These are phyloP conservation scores for Kluyveromyces sp. DNA, from an alignment of 1,139 yeast species.

Conservation along the genomic window DNA sequence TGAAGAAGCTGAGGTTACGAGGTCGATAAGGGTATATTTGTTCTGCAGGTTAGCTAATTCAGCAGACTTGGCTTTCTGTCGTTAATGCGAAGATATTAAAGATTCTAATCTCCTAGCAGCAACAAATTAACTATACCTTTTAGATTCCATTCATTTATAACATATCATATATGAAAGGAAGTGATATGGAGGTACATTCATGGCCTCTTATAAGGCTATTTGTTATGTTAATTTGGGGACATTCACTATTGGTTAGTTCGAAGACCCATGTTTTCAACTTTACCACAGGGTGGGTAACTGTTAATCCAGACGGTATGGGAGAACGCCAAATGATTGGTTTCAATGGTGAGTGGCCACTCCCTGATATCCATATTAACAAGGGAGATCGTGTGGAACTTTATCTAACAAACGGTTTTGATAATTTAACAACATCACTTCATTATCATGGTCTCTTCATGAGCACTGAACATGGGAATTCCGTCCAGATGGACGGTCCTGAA, in stretches of 20 bases:
- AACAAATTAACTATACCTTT: too few species aligned
- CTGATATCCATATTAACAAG: slow-evolving; percentile 53
- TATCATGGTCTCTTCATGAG: slow-evolving; percentile 71
- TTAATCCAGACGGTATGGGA: slow-evolving; percentile 55
- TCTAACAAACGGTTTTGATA: slow-evolving; percentile 50
- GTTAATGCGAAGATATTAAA: too few species aligned
- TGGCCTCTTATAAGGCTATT: background rate
- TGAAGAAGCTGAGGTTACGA: too few species aligned
- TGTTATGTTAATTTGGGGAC: background rate
- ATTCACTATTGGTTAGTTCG: slow-evolving; percentile 21
- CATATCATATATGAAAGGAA: too few species aligned
- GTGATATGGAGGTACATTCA: too few species aligned
- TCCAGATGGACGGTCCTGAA: slow-evolving; percentile 73
- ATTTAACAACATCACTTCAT: slow-evolving; percentile 50
- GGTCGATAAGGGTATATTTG: too few species aligned
- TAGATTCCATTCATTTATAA: too few species aligned
- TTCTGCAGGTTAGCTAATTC: too few species aligned
- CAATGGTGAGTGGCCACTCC: slow-evolving; percentile 69
- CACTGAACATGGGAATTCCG: slow-evolving; percentile 34
- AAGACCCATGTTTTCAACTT: slow-evolving; percentile 46
- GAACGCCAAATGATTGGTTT: slow-evolving; percentile 53
- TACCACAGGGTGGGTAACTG: slow-evolving; percentile 47
- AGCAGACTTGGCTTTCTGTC: too few species aligned
- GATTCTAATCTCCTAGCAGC: too few species aligned
- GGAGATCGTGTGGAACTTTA: slow-evolving; percentile 56